phyloP scores from a whole-genome alignment of 2,329 filamentous ascomycete species.

The Podosphaera aphanis region DNA sequence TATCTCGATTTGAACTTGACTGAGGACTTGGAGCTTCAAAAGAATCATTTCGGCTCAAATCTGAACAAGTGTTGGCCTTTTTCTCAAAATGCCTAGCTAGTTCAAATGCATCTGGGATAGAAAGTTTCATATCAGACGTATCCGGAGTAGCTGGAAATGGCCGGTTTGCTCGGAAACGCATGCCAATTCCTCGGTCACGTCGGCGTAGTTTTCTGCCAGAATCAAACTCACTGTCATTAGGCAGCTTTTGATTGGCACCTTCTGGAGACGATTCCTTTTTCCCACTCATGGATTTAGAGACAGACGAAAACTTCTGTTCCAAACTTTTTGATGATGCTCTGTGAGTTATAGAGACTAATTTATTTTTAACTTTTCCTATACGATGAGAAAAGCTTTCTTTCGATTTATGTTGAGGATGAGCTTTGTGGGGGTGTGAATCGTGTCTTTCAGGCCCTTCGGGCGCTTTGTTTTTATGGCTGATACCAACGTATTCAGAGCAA shows the following conservation, averaged over 20 bases:
- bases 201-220: background rate
- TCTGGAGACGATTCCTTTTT: background rate
- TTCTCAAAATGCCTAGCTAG: background rate
- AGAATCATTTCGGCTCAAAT: constrained; percentile 19
- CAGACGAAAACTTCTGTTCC: background rate
- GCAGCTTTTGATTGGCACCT: background rate
- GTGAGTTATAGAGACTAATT: background rate
- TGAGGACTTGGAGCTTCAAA: constrained; percentile 9
- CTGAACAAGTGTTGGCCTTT: constrained; percentile 10
- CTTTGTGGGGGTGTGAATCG: background rate
- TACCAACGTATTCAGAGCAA: background rate
- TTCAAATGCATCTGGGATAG: background rate
- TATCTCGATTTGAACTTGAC: constrained; percentile 21
- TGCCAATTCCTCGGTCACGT: constrained; percentile 6
- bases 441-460: too few relatives aligned
- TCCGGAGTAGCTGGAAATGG: constrained; percentile 33
- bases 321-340: background rate
- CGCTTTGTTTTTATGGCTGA: background rate
- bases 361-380: background rate
- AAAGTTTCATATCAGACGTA: constrained; percentile 17
- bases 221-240: background rate
- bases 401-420: background rate
- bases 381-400: background rate
- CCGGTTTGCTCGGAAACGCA: constrained; percentile 8
- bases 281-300: background rate